These are phyloP conservation scores for Diplotaxis tenuifolia DNA, from an alignment of 345 rosid species.

Conservation along the genomic window DNA sequence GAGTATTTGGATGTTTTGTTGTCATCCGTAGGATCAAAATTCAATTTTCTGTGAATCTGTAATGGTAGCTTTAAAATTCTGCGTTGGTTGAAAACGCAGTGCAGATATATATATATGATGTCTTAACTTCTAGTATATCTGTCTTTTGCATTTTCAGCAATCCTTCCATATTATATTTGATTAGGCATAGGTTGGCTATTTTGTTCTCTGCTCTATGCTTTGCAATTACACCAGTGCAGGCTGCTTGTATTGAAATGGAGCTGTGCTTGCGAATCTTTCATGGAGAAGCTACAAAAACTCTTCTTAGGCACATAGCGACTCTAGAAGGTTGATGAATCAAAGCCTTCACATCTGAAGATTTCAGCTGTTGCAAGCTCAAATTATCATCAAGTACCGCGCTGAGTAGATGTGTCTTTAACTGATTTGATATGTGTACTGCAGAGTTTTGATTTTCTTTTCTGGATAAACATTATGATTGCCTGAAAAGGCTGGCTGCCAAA, in stretches of 20 bases:
- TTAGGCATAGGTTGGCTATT: too few species aligned
- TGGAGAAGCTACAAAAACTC: not conserved
- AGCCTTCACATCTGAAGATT: not conserved
- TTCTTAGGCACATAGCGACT: not conserved
- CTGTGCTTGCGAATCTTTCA: not conserved
- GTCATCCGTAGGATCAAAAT: too few species aligned
- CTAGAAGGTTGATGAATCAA: not conserved
- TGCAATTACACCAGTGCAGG: constrained; percentile 20
- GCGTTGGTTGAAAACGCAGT: too few species aligned
- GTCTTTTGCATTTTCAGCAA: too few species aligned
- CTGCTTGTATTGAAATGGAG: constrained; percentile 24
- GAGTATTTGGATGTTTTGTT: too few species aligned
- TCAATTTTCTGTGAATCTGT: too few species aligned
- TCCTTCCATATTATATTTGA: too few species aligned
- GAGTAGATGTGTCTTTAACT: not conserved
- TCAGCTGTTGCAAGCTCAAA: not conserved
- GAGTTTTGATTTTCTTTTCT: not conserved
- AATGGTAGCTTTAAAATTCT: too few species aligned
- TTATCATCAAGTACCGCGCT: not conserved
- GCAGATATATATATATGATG: too few species aligned
- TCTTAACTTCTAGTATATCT: too few species aligned
- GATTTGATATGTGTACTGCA: not conserved
- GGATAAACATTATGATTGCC: not conserved
- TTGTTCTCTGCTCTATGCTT: too few species aligned
- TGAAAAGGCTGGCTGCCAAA: not conserved